Base-by-base conservation (phyloP, 2,329 filamentous ascomycete species). In the Hymenoscyphus linearis region DNA sequence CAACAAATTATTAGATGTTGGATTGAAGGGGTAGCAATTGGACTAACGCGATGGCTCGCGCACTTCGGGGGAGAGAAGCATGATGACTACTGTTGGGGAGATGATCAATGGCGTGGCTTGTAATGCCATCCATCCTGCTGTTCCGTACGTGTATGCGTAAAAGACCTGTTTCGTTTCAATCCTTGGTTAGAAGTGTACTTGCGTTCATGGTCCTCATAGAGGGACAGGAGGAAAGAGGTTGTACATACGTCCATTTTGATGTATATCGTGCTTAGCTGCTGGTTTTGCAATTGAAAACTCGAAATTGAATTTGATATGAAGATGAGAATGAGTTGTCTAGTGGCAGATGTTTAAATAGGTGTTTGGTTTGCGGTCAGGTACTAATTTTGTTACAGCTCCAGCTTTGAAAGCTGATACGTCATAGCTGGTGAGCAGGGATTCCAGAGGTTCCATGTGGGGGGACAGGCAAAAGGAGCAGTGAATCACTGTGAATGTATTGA, bases 51-150 rank as follows among this genome's bases (percentile, higher is more conserved):
- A 80, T 59, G 80, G 75, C 65, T 81, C 78, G 63, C 81, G 80
- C 44, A 81, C 78, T 65, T 86, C 82, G 57, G 81, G 79, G 2
- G 81, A 80, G 37, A 87, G 78, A 63, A 88, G 74, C 12, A 82
- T 78, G 60, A 84, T 78, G 25, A 89, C 83, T 67, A 89, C 77
- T 27, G 80, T 83, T 0, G 87, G 87, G 5, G 82, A 80, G 4
- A 80, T 67, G 59, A 88, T 79, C 62, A 89, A 63, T 69, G 75
- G 73, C 72, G 76, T 72, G 14, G 78, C 77, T 71, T 82, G 79
- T 1, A 81, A 73, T 55, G 75, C 75, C 22, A 74, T 63, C 79
- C 79, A 81, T 67, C 74, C 78, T 53, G 81, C 74, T 60, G 80
- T 82, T 55, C 77, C 77, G 71, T 80, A 78, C 67, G 76, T 80